A percentile compares a stretch with the other conserved stretches of the same genome.
These are phyloP conservation scores for Cucurbitaria berberidis DNA, from an alignment of 2,329 filamentous ascomycete species.

Conservation along the genomic window DNA sequence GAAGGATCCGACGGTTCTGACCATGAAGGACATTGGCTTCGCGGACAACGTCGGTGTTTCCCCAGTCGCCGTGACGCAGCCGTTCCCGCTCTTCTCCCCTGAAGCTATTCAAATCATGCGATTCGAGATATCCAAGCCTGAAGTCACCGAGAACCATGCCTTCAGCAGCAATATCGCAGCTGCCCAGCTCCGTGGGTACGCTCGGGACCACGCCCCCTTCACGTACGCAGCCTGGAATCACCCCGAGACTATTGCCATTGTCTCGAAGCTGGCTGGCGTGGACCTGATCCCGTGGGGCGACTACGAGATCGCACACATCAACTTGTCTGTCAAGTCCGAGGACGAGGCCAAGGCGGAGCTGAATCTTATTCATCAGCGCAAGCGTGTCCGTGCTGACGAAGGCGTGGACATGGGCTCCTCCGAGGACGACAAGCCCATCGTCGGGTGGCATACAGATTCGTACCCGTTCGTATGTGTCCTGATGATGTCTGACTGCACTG, in stretches of 20 bases:
- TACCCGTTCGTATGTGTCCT: conserved; percentile 74
- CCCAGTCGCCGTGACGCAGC: conserved; percentile 67
- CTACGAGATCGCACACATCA: conserved; percentile 66
- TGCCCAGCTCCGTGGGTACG: conserved; percentile 63
- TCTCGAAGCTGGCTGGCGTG: conserved; percentile 64
- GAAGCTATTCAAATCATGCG: conserved; percentile 69
- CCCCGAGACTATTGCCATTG: conserved; percentile 59
- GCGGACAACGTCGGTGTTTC: conserved; percentile 64
- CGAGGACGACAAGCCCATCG: conserved; percentile 61
- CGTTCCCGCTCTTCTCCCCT: conserved; percentile 67
- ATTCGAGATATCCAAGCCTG: conserved; percentile 64
- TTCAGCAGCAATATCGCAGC: conserved; percentile 65
- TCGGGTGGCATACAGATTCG: conserved; percentile 69
- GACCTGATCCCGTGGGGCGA: conserved; percentile 64
- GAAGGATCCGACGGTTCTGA: conserved; percentile 58
- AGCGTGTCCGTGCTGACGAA: conserved; percentile 49
- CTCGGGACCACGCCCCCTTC: conserved; percentile 66
- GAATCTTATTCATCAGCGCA: conserved; percentile 47
- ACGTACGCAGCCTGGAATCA: conserved; percentile 67
- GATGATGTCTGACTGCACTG: conserved; percentile 68
- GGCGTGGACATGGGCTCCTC: conserved; percentile 51
- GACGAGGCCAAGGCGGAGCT: conserved; percentile 55
- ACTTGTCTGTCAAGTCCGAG: conserved; percentile 59
- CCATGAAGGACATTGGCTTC: conserved; percentile 68
- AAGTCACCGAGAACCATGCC: conserved; percentile 63